A percentile compares a stretch with the other conserved stretches of the same genome.
phyloP scores from a whole-genome alignment of 768 basidiomycete genomes.

The Rubroboletus satanas region DNA sequence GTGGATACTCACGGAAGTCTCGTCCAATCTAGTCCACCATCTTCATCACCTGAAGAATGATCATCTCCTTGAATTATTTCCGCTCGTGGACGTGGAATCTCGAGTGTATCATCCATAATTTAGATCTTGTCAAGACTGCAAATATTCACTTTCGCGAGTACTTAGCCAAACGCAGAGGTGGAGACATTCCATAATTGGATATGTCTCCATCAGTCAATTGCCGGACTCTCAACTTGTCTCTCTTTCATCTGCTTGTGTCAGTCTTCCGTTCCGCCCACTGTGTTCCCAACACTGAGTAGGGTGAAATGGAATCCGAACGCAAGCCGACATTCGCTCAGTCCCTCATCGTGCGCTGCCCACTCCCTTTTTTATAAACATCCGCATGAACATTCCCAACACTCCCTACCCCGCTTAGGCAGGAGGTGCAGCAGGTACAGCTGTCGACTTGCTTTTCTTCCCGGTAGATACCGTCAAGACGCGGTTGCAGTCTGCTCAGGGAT shows the following conservation, averaged over 20 bases:
- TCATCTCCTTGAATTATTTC: constrained; percentile 32
- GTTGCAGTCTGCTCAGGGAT: constrained; percentile 85
- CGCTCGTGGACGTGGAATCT: constrained; percentile 33
- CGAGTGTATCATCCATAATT: constrained; percentile 65
- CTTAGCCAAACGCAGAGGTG: neutral
- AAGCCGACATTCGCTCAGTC: constrained; percentile 46
- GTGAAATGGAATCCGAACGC: constrained; percentile 27
- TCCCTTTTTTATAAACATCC: constrained; percentile 7
- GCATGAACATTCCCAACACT: constrained; percentile 12
- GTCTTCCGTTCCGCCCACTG: constrained; percentile 7
- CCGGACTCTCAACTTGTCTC: neutral
- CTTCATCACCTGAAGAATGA: constrained; percentile 67
- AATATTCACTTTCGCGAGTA: too few species aligned
- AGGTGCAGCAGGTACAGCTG: constrained; percentile 86
- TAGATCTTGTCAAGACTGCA: constrained; percentile 17
- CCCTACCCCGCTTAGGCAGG: constrained; percentile 57
- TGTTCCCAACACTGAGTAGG: neutral
- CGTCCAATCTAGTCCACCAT: constrained; percentile 78
- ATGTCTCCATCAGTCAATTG: too few species aligned
- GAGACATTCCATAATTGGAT: constrained; percentile 13
- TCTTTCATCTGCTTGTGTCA: neutral
- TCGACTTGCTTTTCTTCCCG: constrained; percentile 95
- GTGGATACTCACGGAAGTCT: constrained; percentile 54
- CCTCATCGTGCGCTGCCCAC: constrained; percentile 37
- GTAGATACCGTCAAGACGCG: constrained; percentile 97